These are phyloP conservation scores for Magnusiomyces ingens DNA, from an alignment of 1,139 yeast species.

Conservation along the genomic window DNA sequence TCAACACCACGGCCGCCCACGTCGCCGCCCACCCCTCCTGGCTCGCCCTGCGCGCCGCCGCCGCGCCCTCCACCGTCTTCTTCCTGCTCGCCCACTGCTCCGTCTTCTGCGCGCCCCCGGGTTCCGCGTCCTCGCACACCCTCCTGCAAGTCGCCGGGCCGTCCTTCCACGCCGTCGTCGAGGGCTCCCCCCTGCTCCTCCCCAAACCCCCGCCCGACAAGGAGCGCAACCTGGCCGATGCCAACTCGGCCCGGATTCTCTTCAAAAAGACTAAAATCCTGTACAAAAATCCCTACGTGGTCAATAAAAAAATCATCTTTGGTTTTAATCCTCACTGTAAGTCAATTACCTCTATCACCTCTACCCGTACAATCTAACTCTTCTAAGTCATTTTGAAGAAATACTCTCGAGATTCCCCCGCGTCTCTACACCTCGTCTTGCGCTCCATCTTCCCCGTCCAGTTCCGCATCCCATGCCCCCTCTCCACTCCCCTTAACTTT, in stretches of 20 bases:
- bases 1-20: neutral
- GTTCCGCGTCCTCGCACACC: neutral
- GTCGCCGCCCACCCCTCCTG: neutral
- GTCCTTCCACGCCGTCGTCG: neutral
- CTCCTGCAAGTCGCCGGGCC: neutral
- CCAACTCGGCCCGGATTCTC: neutral
- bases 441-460: slow-evolving; percentile 14
- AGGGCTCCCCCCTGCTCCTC: too few species aligned
- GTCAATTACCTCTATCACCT: neutral
- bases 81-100: neutral
- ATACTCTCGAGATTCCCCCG: neutral
- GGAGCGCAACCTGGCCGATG: too few species aligned
- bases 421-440: neutral
- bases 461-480: slow-evolving; percentile 9
- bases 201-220: too few species aligned
- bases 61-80: neutral
- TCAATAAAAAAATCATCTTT: neutral
- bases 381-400: neutral
- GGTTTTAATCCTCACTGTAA: neutral
- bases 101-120: neutral
- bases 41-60: neutral
- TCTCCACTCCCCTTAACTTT: neutral
- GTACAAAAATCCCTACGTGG: neutral
- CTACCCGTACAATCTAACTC: neutral
- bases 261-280: neutral